Conservation (phyloP, 129 eudicot species). For the Calendula officinalis region DNA sequence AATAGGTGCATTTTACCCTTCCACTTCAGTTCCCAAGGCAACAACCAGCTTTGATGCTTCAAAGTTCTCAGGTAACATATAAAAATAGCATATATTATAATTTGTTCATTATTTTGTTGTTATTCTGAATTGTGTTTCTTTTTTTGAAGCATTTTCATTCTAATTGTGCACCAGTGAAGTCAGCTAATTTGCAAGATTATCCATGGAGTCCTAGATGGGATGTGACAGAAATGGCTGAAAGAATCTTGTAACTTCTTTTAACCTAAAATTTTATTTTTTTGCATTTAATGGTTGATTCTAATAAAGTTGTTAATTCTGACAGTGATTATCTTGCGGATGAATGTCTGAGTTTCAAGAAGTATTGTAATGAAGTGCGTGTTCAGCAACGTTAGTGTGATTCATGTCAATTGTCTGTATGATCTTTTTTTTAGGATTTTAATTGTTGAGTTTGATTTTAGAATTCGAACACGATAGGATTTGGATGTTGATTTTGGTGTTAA, state of each 20-base stretch:
- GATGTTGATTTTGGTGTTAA: not conserved
- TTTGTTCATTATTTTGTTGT: not conserved
- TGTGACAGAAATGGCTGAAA: constrained; percentile 64
- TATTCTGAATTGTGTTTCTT: constrained; percentile 6
- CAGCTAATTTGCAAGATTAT: constrained; percentile 54
- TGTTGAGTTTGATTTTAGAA: not conserved
- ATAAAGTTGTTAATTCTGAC: constrained; percentile 26
- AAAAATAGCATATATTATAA: constrained; percentile 2
- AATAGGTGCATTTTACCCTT: constrained; percentile 71
- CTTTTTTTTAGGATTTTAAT: not conserved
- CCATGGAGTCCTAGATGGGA: constrained; percentile 99
- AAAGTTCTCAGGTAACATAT: constrained; percentile 71
- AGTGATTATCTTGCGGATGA: constrained; percentile 84
- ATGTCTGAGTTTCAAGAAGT: constrained; percentile 79
- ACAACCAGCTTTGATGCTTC: constrained; percentile 70
- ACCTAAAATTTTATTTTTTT: not conserved
- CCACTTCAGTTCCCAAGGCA: constrained; percentile 91
- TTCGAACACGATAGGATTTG: constrained; percentile 16
- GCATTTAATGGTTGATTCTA: constrained; percentile 50
- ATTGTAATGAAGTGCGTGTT: constrained; percentile 55
- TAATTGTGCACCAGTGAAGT: constrained; percentile 60
- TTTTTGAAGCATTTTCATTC: constrained; percentile 64
- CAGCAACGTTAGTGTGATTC: constrained; percentile 42
- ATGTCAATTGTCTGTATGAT: constrained; percentile 14
- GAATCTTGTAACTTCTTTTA: constrained; percentile 64